Conservation (phyloP, 73 alveolate species). For the Loxodes magnus region DNA sequence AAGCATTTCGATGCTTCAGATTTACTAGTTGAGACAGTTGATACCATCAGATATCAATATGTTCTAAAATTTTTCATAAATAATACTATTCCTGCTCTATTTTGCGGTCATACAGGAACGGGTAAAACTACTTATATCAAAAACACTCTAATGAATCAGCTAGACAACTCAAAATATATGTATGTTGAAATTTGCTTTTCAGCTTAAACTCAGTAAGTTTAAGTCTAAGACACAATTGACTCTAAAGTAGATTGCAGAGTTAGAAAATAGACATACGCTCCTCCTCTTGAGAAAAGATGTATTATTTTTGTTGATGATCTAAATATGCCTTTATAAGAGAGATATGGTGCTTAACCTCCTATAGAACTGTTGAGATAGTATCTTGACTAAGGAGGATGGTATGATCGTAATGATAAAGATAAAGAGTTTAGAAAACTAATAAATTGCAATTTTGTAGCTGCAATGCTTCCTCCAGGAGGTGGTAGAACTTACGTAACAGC, state of each 20-base stretch:
- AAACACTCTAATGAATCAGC: constrained; percentile 67
- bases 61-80: constrained; percentile 65
- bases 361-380: constrained; percentile 96
- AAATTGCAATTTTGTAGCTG: constrained; percentile 87
- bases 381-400: constrained; percentile 99
- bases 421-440: constrained; percentile 92
- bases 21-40: constrained; percentile 95
- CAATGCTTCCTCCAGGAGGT: constrained; percentile 99
- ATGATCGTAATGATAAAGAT: constrained; percentile 91
- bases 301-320: constrained; percentile 96
- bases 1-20: constrained; percentile 73
- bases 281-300: constrained; percentile 77
- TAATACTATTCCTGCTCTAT: constrained; percentile 76
- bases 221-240: constrained; percentile 88
- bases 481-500: constrained; percentile 98
- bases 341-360: constrained; percentile 99
- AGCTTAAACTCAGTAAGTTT: constrained; percentile 90
- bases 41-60: constrained; percentile 88
- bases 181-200: constrained; percentile 95
- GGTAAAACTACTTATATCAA: constrained; percentile 94
- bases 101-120: constrained; percentile 99
- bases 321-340: constrained; percentile 99
- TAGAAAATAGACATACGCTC: constrained; percentile 75
- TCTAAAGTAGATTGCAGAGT: constrained; percentile 66
- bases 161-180: constrained; percentile 65